A percentile compares a stretch with the other conserved stretches of the same genome.
Evolutionary conservation across 2,329 filamentous ascomycete genomes (phyloP).

Genomic region (Aspergillus fructus): DNA sequence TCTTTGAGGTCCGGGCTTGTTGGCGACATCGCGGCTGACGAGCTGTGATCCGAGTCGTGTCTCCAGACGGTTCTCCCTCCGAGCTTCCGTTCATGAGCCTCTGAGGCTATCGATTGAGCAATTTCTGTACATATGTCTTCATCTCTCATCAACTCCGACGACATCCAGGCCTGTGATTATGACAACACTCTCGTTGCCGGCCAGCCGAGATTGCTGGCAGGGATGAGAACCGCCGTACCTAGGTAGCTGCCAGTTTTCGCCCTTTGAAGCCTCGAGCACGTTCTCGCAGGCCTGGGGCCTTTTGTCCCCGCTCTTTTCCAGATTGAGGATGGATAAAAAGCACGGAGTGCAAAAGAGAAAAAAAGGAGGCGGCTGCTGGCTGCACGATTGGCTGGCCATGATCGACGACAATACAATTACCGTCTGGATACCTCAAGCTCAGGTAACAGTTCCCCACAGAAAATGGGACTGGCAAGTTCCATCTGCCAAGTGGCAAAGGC

Average conservation of each 20-base stretch:
- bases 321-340: constrained; percentile 5
- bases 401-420: constrained; percentile 10
- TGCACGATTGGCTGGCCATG: constrained; percentile 10
- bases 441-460: neutral
- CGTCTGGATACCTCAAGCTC: constrained; percentile 5
- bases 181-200: neutral
- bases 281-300: constrained; percentile 7
- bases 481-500: neutral
- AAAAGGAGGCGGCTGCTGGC: constrained; percentile 9
- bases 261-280: constrained; percentile 11
- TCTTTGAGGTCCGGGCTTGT: constrained; percentile 5
- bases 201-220: constrained; percentile 3
- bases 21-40: constrained; percentile 1
- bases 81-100: neutral
- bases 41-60: neutral
- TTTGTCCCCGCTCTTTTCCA: constrained; percentile 10
- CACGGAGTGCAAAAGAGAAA: constrained; percentile 2
- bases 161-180: neutral
- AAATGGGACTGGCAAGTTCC: neutral
- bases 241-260: neutral
- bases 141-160: neutral
- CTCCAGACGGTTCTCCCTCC: neutral
- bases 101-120: neutral
- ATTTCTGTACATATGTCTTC: neutral
- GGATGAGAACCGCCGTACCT: neutral